Conservation (phyloP, 1,284 basidiomycete genomes). For the Irpex lacteus region DNA sequence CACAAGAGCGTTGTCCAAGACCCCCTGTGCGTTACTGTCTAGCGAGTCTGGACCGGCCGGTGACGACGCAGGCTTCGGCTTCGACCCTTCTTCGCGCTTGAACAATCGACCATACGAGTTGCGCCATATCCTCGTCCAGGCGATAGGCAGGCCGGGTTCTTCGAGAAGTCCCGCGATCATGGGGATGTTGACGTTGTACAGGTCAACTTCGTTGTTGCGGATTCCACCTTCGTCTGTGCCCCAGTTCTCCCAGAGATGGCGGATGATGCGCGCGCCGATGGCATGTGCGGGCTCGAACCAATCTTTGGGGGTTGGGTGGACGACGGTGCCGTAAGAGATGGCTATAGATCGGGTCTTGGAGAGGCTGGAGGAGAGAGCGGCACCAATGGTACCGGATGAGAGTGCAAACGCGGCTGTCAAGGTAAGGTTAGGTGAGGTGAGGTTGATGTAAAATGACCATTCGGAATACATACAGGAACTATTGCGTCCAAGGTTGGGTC, state of each 20-base stretch:
- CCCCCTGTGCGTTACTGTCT: slow-evolving; percentile 17
- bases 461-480: slow-evolving; percentile 54
- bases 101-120: slow-evolving; percentile 78
- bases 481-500: slow-evolving; percentile 79
- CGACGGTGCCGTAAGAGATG: slow-evolving; percentile 82
- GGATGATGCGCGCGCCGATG: slow-evolving; percentile 66
- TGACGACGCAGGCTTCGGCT: slow-evolving; percentile 21
- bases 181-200: slow-evolving; percentile 83
- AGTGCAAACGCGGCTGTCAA: slow-evolving; percentile 75
- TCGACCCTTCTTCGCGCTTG: slow-evolving; percentile 39
- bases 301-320: slow-evolving; percentile 61
- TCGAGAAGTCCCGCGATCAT: slow-evolving; percentile 60
- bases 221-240: slow-evolving; percentile 62
- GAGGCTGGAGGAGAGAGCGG: slow-evolving; percentile 79
- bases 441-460: background rate
- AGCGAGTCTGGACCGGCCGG: slow-evolving; percentile 46
- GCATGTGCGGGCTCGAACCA: slow-evolving; percentile 69
- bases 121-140: slow-evolving; percentile 76
- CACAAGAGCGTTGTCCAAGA: slow-evolving; percentile 12
- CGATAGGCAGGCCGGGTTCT: slow-evolving; percentile 56
- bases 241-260: slow-evolving; percentile 80
- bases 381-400: slow-evolving; percentile 89
- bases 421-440: background rate
- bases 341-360: slow-evolving; percentile 72
- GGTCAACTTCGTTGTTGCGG: slow-evolving; percentile 63